Percentiles rank a stretch among this genome's conserved stretches.
Conservation (phyloP, 23 red algal genomes). For the Gracilaria domingensis region DNA sequence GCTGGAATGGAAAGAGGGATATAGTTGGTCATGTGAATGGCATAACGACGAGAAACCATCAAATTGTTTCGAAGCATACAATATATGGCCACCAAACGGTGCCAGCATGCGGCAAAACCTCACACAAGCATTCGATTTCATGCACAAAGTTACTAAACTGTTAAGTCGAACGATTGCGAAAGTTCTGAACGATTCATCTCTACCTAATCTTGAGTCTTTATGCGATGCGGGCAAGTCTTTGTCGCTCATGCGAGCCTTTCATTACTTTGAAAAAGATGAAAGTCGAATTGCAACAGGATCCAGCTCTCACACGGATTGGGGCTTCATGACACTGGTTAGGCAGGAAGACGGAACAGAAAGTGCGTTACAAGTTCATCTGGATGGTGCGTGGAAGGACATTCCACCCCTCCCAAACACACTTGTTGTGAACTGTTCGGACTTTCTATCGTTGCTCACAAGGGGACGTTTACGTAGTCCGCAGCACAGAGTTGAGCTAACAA, state of each 20-base stretch:
- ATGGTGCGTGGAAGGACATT: constrained; percentile 37
- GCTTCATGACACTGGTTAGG: constrained; percentile 43
- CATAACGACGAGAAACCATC: constrained; percentile 10
- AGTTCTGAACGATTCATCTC: neutral
- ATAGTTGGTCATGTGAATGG: constrained; percentile 57
- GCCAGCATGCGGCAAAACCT: constrained; percentile 5
- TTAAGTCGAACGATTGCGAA: neutral
- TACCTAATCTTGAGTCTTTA: neutral
- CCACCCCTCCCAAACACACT: constrained; percentile 38
- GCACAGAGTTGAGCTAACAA: constrained; percentile 46
- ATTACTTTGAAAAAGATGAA: constrained; percentile 36
- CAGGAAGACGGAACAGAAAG: constrained; percentile 27
- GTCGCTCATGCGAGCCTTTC: constrained; percentile 53
- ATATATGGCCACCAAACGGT: constrained; percentile 31
- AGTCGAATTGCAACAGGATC: constrained; percentile 6
- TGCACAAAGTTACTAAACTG: constrained; percentile 7
- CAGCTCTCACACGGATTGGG: constrained; percentile 65
- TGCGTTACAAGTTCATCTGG: constrained; percentile 32
- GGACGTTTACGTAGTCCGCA: constrained; percentile 28
- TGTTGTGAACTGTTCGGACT: constrained; percentile 68
- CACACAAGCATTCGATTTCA: constrained; percentile 3
- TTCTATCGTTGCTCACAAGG: constrained; percentile 43
- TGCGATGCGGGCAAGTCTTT: constrained; percentile 33
- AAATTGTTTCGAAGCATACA: constrained; percentile 39
- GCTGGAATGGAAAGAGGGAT: constrained; percentile 59